Base-by-base conservation (phyloP, 1,284 basidiomycete genomes). In the Schizophyllum amplum region DNA sequence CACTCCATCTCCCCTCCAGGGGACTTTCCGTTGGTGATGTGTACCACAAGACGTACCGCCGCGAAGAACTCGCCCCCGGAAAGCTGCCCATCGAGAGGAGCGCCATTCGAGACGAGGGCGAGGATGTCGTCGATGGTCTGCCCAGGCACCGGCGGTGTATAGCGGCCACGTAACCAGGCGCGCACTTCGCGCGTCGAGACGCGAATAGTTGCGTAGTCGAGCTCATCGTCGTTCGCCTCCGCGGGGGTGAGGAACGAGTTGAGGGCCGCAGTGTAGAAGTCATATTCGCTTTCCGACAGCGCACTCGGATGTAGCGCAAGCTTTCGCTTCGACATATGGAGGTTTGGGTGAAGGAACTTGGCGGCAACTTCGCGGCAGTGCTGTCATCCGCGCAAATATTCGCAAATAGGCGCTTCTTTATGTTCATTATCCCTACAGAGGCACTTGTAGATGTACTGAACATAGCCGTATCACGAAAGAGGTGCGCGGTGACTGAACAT, bases 31-130 rank as follows among this genome's bases (percentile, higher is more conserved):
- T 69, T 70, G 61, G 80, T 75, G n/a, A 75, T 78, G 62, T 90
- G 87, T 20, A 80, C 67, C 0, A 86, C 76, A 3, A 90, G 78
- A 33, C 88, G 71, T 24, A 87, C 69, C 0, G 78, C 83, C 11
- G 86, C 87, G 64, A 90, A 90, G 66, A 90, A 87, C 63, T 90
- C 84, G n/a, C 83, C 83, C 1, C 81, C 82, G 11, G 75, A 75
- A 47, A 90, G 70, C 2, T 70, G 69, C 60, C 86, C 83, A 13
- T 74, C 71, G 13, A 72, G 75, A 0, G 70, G 73, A 50, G 85
- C 68, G 55, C 69, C 72, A 4, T 84, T 80, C 52, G 74, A 74
- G 65, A 90, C 89, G 1, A 85, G 68, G 52, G 74, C 78, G 55
- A 90, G 71, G 60, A 89, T 83, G 86, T 89, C 61, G 68, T 90